Base-by-base conservation (phyloP, 2,329 filamentous ascomycete genomes). In the Hypoxylon sp. region DNA sequence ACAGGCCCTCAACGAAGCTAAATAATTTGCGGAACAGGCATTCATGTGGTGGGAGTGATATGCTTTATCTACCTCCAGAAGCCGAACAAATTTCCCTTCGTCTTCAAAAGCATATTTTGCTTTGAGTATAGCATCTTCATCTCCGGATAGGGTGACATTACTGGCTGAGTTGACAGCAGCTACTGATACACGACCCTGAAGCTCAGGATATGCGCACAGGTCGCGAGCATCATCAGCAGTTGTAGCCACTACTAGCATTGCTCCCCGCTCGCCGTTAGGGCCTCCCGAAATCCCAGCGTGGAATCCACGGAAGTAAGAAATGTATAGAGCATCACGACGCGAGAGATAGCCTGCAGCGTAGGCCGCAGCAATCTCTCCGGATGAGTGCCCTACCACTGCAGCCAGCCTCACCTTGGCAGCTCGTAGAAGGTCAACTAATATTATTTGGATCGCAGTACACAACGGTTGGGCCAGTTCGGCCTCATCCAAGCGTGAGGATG, bases 191-290 rank as follows among this genome's bases (percentile, higher is more conserved):
- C 65, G 60, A 0, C 63, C 66, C 7, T 61, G 7, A 7, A 74
- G 69, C 1, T 60, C 56, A 0, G 60, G 46, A 0, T 46, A 14
- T 0, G 56, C 25, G 30, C 58, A 65, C 0, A 75, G 52, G 1
- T 74, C 70, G 1, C n/a, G 23, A 0, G 53, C 60, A 36, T 75
- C 73, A 7, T 72, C 62, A 1, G 71, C 60, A 0, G 73, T 69
- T 1, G 80, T 76, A 0, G 79, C 80, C 0, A 80, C 79, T 0
- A 81, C 82, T 58, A 84, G 75, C 83, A 85, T 84, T 2, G 76
- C 76, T 1, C 82, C 81, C 7, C 60, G 68, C 19, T 63, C 14
- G 5, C 56, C 38, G 10, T 32, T 34, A 2, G 9, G 23, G 14
- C 55, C 23, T 3, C 7, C 2, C 17, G 73, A 62, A 3, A 74